phyloP scores from a whole-genome alignment of 345 rosid species.

The Toxicodendron radicans region DNA sequence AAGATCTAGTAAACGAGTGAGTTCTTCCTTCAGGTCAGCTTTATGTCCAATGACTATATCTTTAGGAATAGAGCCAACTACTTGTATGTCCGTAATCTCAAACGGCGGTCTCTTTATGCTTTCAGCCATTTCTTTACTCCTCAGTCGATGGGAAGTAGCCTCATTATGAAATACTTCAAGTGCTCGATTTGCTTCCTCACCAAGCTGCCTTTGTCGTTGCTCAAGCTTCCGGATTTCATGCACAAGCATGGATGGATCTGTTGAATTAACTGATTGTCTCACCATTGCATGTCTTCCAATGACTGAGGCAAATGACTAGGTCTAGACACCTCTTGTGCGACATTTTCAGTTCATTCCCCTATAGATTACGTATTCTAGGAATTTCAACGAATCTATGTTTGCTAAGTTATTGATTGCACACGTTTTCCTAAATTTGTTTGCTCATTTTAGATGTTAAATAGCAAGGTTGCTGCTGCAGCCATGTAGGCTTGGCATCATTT shows the following conservation, averaged over 20 bases:
- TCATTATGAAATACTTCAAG: slow-evolving; percentile 93
- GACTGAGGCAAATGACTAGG: too few species aligned
- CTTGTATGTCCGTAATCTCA: slow-evolving; percentile 84
- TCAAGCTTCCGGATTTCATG: slow-evolving; percentile 89
- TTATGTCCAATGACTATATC: slow-evolving; percentile 50
- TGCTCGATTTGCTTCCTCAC: slow-evolving; percentile 90
- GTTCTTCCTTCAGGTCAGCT: slow-evolving; percentile 77
- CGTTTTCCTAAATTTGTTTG: neutral
- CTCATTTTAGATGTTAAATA: neutral
- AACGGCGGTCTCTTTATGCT: slow-evolving; percentile 74
- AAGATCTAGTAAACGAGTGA: slow-evolving; percentile 38
- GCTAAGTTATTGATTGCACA: neutral
- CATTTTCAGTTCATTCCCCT: neutral
- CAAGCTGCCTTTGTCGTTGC: slow-evolving; percentile 78
- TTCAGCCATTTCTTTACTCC: slow-evolving; percentile 80
- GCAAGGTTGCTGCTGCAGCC: neutral
- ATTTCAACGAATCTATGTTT: neutral
- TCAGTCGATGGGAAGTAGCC: slow-evolving; percentile 72
- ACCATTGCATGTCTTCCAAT: slow-evolving; percentile 46
- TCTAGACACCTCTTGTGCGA: too few species aligned
- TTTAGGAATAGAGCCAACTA: slow-evolving; percentile 46
- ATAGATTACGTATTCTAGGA: neutral
- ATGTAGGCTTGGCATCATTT: neutral
- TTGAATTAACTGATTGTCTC: slow-evolving; percentile 70
- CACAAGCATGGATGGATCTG: too few species aligned